Evolutionary conservation across 1,284 basidiomycete species (phyloP).

Genomic region (Tylopilus orsonianus): DNA sequence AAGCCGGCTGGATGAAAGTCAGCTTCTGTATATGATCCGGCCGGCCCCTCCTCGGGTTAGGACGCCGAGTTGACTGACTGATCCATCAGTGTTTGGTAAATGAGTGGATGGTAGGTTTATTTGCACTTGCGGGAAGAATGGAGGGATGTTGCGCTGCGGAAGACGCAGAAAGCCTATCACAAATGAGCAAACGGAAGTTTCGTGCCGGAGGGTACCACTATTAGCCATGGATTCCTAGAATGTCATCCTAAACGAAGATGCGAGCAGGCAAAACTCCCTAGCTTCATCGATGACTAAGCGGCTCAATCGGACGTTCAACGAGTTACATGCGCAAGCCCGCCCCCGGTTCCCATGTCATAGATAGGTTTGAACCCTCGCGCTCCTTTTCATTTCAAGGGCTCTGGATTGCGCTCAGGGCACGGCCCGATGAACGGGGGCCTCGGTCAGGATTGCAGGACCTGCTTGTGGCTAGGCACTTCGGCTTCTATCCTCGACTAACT

Average conservation of each 20-base stretch:
- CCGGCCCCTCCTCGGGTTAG: constrained; percentile 10
- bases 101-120: constrained; percentile 4
- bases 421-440: not conserved
- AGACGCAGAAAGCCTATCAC: constrained; percentile 2
- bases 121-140: constrained; percentile 15
- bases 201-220: not conserved
- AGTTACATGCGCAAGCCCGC: too few relatives aligned
- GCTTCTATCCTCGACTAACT: constrained; percentile 15
- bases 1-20: not conserved
- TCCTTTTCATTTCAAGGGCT: not conserved
- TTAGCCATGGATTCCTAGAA: constrained; percentile 11
- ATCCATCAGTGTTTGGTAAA: not conserved
- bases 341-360: constrained; percentile 1
- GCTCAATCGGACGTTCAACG: too few relatives aligned
- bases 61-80: not conserved
- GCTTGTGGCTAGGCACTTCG: not conserved
- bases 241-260: constrained; percentile 19
- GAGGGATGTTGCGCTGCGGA: constrained; percentile 3
- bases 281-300: constrained; percentile 23
- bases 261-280: not conserved
- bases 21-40: constrained; percentile 20
- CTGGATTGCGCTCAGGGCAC: constrained; percentile 1
- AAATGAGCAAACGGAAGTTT: constrained; percentile 3
- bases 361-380: constrained; percentile 5
- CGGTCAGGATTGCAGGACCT: not conserved